Base-by-base conservation (phyloP, 1,284 basidiomycete genomes). In the Ceratobasidium theobromae region DNA sequence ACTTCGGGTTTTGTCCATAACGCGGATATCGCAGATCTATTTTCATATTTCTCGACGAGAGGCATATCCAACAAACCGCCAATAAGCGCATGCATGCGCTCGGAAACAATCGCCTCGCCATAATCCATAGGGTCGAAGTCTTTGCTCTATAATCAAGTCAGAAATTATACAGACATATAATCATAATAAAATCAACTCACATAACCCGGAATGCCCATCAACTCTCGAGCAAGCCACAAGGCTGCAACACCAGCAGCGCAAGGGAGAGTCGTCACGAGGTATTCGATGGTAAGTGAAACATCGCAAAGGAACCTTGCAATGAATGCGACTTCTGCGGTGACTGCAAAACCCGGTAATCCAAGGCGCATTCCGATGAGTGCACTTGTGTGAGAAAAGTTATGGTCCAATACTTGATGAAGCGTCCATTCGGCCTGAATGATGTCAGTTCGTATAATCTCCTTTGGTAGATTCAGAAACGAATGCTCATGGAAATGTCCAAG, bases 291-390 rank as follows among this genome's bases (percentile, higher is more conserved):
- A 16, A 41, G 30, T 25, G 58, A 51, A 41, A 51, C 30, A 8
- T 62, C 58, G 3, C 38, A 32, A n/a, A 62, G 27, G 25, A 62
- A 62, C 18, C 46, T 49, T 16, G 58, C 46, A 14, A 62, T 18
- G 46, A 51, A 62, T 1, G 33, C 46, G 3, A 49, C 23, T 18
- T 62, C 58, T 41, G 9, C 52, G 1, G 33, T 28, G 25, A 23
- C 27, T 9, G 28, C 23, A 21, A 14, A 41, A 11, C 21, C 33
- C n/a, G 28, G 6, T 9, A 62, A 25, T 25, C 14, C 32, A 27
- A 33, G 33, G 21, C 58, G 58, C 58, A 62, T 41, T 32, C 40
- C 25, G 4, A 49, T 18, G 2, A 62, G 32, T 28, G 58, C 46
- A 14, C 58, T 43, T 14, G 48, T 33, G 23, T 38, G 52, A 9